Base-by-base conservation (phyloP, 2,329 filamentous ascomycete genomes). In the Tricladium varicosporioides region DNA sequence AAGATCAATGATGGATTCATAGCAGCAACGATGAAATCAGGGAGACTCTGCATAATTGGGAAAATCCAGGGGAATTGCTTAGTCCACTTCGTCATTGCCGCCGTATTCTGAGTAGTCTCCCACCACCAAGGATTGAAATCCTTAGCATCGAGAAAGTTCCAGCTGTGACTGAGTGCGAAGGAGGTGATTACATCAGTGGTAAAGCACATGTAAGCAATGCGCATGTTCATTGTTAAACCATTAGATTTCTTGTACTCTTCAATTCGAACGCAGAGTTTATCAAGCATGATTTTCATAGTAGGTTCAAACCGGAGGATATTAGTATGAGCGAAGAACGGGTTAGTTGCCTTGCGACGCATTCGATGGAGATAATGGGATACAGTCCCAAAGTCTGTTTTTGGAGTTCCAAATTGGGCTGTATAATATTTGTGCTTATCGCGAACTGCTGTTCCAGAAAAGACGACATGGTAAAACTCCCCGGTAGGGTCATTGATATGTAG, bases 111-210 rank as follows among this genome's bases (percentile, higher is more conserved):
- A 15, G 63, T 58, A 0, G 62, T 62, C 22, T 63, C 48, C 27
- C 55, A 51, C 59, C 62, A 65, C 27, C 54, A 33, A 5, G 61
- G 61, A 5, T 56, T 58, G 46, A 67, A 67, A 36, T 67, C 60
- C 13, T 54, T 52, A 36, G 47, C 56, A 19, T 67, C 63, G 8
- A 67, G 55, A 50, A 59, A 53, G 46, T 65, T 59, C 58, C 61
- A 60, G 40, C 50, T 60, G 9, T 58, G 45, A 33, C 62, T 70
- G 15, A 71, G 64, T 16, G 62, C 62, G 60, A 70, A 71, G 31
- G 66, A 56, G 15, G 65, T 69, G 33, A 71, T 65, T 7, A 68
- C 60, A 59, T 72, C 70, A 11, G 62, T 66, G 11, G 61, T 57
- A 13, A 60, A 54, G 49, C 57, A 65, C 43, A 55, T 54, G 46